phyloP scores from a whole-genome alignment of 169 alveolate genomes.

The Plasmodium gallinaceum region DNA sequence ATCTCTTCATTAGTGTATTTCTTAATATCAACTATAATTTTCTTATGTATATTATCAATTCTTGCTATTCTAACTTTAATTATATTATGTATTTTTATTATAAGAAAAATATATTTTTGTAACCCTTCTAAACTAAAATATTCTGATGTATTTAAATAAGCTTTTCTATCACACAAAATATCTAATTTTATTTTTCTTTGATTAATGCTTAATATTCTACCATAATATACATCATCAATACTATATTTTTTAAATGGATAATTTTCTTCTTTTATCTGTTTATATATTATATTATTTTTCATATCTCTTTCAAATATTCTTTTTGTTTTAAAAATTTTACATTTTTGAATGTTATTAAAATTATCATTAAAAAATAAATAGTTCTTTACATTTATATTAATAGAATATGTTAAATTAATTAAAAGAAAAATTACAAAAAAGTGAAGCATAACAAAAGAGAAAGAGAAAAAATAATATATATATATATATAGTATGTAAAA shows the following conservation, averaged over 20 bases:
- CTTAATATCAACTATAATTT: conserved; percentile 37
- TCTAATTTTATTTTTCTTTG: conserved; percentile 39
- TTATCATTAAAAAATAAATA: neutral
- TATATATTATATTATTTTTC: conserved; percentile 32
- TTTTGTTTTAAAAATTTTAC: neutral
- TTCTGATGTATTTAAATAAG: conserved; percentile 60
- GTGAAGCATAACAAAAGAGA: conserved; percentile 16
- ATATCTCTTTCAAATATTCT: conserved; percentile 1
- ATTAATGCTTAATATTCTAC: conserved; percentile 56
- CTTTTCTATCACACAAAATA: conserved; percentile 71
- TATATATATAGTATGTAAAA: neutral
- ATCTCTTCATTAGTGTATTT: conserved; percentile 51
- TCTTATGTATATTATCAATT: conserved; percentile 40
- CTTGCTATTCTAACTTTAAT: conserved; percentile 46
- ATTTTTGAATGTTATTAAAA: neutral
- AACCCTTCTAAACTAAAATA: conserved; percentile 12
- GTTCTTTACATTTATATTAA: conserved; percentile 7
- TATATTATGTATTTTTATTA: conserved; percentile 51
- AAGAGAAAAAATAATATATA: neutral
- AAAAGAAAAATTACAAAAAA: conserved; percentile 2
- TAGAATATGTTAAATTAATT: neutral
- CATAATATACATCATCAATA: conserved; percentile 60
- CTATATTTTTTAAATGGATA: conserved; percentile 53
- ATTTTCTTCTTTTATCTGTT: conserved; percentile 19
- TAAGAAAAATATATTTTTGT: conserved; percentile 27